Evolutionary conservation across 352 stramenopile genomes (phyloP).

Genomic region (Globisporangium splendens): DNA sequence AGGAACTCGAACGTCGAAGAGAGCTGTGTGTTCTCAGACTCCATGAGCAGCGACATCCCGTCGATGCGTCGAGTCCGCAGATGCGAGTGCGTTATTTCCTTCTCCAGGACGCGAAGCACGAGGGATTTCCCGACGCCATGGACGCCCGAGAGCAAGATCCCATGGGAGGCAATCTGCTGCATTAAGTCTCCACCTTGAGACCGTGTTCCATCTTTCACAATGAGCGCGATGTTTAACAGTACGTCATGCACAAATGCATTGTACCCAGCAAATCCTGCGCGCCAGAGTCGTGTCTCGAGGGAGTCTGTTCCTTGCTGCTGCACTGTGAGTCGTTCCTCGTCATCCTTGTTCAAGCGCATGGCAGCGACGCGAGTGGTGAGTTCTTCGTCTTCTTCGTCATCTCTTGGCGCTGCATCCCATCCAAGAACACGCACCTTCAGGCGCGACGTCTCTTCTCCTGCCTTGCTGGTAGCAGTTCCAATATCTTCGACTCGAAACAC

Average conservation of each 20-base stretch:
- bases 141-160: constrained; percentile 60
- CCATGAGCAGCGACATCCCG: constrained; percentile 57
- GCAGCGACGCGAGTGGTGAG: background rate
- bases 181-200: background rate
- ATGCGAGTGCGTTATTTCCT: constrained; percentile 17
- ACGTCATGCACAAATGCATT: constrained; percentile 40
- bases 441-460: background rate
- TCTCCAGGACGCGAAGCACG: constrained; percentile 25
- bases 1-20: constrained; percentile 64
- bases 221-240: constrained; percentile 52
- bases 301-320: constrained; percentile 8
- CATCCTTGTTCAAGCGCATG: constrained; percentile 18
- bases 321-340: constrained; percentile 5
- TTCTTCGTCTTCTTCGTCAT: background rate
- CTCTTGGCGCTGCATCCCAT: background rate
- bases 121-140: constrained; percentile 67
- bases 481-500: constrained; percentile 33
- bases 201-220: constrained; percentile 22
- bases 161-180: constrained; percentile 34
- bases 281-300: constrained; percentile 26
- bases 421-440: constrained; percentile 4
- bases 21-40: constrained; percentile 35
- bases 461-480: background rate
- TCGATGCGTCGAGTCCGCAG: constrained; percentile 26
- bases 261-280: constrained; percentile 50